Evolutionary conservation across 768 basidiomycete genomes (phyloP).

Genomic region (Butyriboletus loyo): DNA sequence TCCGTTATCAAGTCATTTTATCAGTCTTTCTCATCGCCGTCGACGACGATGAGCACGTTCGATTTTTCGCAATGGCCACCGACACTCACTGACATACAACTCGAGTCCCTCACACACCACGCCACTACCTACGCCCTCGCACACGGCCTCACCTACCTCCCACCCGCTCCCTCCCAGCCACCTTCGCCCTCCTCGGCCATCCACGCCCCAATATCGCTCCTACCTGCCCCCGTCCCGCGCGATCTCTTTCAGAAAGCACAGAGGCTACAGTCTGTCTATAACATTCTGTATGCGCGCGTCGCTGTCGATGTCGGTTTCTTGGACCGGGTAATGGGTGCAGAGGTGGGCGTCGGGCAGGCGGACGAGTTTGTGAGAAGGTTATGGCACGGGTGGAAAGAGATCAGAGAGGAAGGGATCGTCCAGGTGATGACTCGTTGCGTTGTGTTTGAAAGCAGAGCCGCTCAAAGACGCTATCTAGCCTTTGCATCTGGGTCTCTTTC

Average conservation of each 20-base stretch:
- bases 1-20: background rate
- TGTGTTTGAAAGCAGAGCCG: background rate
- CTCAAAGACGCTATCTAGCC: constrained; percentile 43
- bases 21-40: background rate
- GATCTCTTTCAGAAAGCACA: constrained; percentile 62
- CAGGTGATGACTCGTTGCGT: constrained; percentile 40
- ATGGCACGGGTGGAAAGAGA: constrained; percentile 81
- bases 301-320: constrained; percentile 78
- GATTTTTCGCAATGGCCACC: constrained; percentile 75
- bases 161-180: constrained; percentile 43
- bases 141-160: constrained; percentile 82
- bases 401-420: constrained; percentile 60
- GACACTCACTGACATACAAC: constrained; percentile 51
- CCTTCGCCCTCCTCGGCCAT: constrained; percentile 68
- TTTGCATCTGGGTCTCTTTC: constrained; percentile 84
- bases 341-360: constrained; percentile 70
- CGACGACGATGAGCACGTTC: constrained; percentile 33
- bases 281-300: constrained; percentile 80
- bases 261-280: constrained; percentile 73
- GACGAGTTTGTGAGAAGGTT: constrained; percentile 85
- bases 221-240: constrained; percentile 85
- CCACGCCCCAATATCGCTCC: constrained; percentile 85
- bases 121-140: constrained; percentile 84
- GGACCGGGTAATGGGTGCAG: constrained; percentile 80
- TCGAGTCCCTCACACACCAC: constrained; percentile 54